Evolutionary conservation across 208 protist genomes (phyloP).

Genomic region (Trichomonas gallinae): DNA sequence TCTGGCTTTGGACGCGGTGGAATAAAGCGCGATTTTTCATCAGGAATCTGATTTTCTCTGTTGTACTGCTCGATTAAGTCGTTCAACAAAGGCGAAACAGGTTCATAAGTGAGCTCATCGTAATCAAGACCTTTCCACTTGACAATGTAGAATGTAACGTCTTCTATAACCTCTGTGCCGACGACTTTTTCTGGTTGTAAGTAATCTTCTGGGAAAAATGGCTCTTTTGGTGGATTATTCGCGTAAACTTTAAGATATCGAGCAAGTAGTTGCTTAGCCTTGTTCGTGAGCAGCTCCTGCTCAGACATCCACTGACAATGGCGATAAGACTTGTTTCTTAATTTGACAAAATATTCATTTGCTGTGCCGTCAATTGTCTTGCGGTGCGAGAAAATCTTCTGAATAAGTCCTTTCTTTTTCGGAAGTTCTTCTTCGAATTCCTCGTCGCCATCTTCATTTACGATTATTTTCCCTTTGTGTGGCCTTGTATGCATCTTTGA

Average conservation of each 20-base stretch:
- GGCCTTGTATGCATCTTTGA: neutral
- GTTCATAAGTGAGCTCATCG: constrained; percentile 43
- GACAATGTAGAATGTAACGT: constrained; percentile 41
- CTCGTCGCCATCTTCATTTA: neutral
- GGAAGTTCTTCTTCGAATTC: neutral
- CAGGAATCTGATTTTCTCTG: neutral
- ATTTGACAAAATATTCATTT: neutral
- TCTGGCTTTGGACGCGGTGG: neutral
- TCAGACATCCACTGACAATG: neutral
- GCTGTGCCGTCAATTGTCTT: neutral
- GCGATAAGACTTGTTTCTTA: neutral
- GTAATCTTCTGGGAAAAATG: neutral
- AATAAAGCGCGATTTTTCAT: neutral
- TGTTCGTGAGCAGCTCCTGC: neutral
- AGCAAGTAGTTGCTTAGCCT: neutral
- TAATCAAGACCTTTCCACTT: constrained; percentile 51
- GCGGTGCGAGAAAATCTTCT: neutral
- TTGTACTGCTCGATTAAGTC: neutral
- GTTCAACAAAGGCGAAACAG: neutral
- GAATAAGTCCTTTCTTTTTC: neutral
- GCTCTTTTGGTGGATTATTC: neutral
- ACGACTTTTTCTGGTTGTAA: neutral
- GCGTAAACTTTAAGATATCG: neutral
- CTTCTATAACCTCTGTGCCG: neutral
- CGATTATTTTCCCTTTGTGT: neutral